Conservation (phyloP, 148 eudicot genomes). For the Rheum nobile region DNA sequence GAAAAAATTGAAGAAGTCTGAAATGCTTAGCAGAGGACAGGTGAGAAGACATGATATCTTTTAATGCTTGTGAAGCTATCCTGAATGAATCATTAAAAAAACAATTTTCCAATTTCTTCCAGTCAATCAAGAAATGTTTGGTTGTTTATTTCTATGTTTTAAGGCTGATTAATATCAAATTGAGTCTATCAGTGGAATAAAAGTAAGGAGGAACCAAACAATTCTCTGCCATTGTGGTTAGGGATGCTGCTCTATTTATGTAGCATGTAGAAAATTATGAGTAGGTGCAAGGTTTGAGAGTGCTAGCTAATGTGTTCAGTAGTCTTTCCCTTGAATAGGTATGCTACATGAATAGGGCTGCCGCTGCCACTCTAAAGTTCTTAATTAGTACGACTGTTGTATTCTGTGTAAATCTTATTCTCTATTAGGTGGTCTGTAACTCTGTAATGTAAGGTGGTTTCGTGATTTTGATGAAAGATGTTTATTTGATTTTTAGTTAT, state of each 20-base stretch:
- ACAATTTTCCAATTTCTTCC: not conserved
- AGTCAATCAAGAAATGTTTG: not conserved
- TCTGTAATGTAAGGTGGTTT: not conserved
- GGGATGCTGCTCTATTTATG: not conserved
- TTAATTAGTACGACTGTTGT: not conserved
- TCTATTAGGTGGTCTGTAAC: not conserved
- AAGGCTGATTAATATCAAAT: not conserved
- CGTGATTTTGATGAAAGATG: not conserved
- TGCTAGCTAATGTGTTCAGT: not conserved
- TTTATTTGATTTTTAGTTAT: not conserved
- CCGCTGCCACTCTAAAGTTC: not conserved
- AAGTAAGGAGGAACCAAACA: not conserved
- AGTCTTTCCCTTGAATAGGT: not conserved
- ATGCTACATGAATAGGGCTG: not conserved
- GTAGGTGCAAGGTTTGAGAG: not conserved
- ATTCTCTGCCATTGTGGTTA: not conserved
- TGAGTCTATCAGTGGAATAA: not conserved
- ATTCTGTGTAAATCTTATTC: not conserved
- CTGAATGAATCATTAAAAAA: not conserved
- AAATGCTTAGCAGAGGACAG: constrained; percentile 95
- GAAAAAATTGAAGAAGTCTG: constrained; percentile 94
- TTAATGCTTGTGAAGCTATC: not conserved
- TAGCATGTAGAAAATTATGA: not conserved
- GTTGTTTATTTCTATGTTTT: not conserved
- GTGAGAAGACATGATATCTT: constrained; percentile 20